These are phyloP conservation scores for Penicillium griseofulvum DNA, from an alignment of 2,329 filamentous ascomycete genomes.

Conservation along the genomic window DNA sequence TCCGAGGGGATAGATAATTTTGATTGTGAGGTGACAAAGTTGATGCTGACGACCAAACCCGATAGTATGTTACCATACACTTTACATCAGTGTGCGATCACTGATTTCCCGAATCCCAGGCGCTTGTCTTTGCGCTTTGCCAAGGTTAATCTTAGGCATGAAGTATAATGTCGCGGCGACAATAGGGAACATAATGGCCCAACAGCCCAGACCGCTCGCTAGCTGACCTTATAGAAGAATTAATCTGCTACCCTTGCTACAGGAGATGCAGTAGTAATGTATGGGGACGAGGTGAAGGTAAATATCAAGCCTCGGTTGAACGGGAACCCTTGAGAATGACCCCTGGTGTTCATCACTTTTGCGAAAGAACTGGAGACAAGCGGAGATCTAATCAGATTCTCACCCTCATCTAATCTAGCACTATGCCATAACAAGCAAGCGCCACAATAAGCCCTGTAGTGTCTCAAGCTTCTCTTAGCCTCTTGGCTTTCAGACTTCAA, in stretches of 20 bases:
- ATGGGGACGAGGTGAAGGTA: conserved; percentile 60
- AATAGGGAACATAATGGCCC: conserved; percentile 56
- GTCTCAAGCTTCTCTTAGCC: conserved; percentile 8
- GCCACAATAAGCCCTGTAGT: neutral
- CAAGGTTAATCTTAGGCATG: conserved; percentile 52
- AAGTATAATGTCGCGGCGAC: conserved; percentile 53
- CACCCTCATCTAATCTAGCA: neutral
- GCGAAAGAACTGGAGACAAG: conserved; percentile 49
- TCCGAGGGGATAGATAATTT: conserved; percentile 44
- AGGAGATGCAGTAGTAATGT: conserved; percentile 59
- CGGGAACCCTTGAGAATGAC: conserved; percentile 54
- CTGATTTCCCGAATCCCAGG: conserved; percentile 44
- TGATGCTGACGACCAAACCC: conserved; percentile 53
- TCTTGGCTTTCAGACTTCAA: neutral
- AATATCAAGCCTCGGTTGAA: conserved; percentile 60
- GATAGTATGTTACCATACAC: conserved; percentile 51
- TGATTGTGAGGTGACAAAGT: conserved; percentile 37
- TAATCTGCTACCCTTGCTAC: conserved; percentile 50
- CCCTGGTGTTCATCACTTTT: conserved; percentile 60
- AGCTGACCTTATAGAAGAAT: conserved; percentile 51
- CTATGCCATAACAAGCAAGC: neutral
- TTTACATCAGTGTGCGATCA: conserved; percentile 45
- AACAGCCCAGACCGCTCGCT: conserved; percentile 59
- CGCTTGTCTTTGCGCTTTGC: conserved; percentile 54
- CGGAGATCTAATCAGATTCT: conserved; percentile 9